Evolutionary conservation across 1,284 basidiomycete species (phyloP), one percentile per base, ranked within the genome.

Genomic region (Rhodotorula sp.): DNA sequence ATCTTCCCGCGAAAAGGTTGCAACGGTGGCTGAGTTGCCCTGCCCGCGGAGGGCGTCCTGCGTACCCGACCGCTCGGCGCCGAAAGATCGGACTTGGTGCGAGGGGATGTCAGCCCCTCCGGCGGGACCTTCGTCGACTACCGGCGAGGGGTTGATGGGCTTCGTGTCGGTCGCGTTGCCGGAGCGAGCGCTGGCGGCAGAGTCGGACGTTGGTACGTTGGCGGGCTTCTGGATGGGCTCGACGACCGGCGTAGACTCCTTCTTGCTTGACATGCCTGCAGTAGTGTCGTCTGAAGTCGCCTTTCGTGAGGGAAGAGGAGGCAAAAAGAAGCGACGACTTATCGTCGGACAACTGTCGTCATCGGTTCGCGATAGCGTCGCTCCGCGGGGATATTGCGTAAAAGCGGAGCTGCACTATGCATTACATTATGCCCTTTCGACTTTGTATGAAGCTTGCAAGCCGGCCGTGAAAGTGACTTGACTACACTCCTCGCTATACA

Each of bases 11-110:
- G 62, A 64, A 6, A 64, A 18, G 10, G 22, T 20, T 15, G 24
- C 3, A n/a, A 3, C 44, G 6, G 57, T 53, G 30, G 60, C 56
- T 14, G 64, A 65, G 42, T 60, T 65, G n/a, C 64, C 57, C 58
- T 65, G 57, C 8, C 64, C 64, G 3, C 64, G 33, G 22, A 65
- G 57, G 4, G 64, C 57, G 42, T 65, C 64, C 29, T 60, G 64
- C 33, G 64, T 60, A 14, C 57, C 64, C 5, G 57, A 26, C 6
- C 64, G 57, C 7, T n/a, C 22, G 4, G 30, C 24, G 6, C 26
- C 24, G 4, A 33, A 17, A 4, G 48, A 37, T 10, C 18, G 26
- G 29, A 29, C 17, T 18, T 54, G 53, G 22, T 60, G 64, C 22
- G 49, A 60, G 12, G 57, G 42, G 14, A 42, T 58, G 45, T 60